Percentiles rank a stretch among this genome's conserved stretches.
Evolutionary conservation across 1,284 basidiomycete species (phyloP).

Genomic region (Ceratobasidium sp.): DNA sequence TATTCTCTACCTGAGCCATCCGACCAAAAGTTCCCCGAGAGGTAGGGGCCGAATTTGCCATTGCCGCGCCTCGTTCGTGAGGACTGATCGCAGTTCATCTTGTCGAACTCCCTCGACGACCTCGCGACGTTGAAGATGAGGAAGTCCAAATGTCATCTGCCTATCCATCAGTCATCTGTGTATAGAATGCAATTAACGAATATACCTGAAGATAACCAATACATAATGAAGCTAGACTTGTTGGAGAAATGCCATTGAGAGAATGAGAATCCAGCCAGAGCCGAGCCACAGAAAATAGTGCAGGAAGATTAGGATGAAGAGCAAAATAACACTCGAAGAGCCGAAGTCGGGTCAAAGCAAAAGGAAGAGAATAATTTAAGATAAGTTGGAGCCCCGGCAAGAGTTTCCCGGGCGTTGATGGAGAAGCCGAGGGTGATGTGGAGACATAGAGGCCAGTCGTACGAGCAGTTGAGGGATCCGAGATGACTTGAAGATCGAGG

Average conservation of each 20-base stretch:
- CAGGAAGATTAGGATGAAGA: slow-evolving; percentile 29
- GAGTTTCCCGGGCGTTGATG: slow-evolving; percentile 24
- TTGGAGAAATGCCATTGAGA: background rate
- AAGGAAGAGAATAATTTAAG: slow-evolving; percentile 35
- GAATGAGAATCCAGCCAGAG: slow-evolving; percentile 36
- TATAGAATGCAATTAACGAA: background rate
- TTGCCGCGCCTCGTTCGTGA: slow-evolving; percentile 20
- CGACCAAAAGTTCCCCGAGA: slow-evolving; percentile 24
- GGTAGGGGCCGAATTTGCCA: slow-evolving; percentile 22
- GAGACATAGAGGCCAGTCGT: slow-evolving; percentile 22
- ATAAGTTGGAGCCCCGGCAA: slow-evolving; percentile 24
- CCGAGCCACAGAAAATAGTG: slow-evolving; percentile 8
- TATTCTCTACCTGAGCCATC: slow-evolving; percentile 25
- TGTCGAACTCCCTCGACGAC: slow-evolving; percentile 27
- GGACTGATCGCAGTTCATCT: background rate
- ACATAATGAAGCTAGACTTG: slow-evolving; percentile 27
- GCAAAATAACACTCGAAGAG: slow-evolving; percentile 36
- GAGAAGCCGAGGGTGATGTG: slow-evolving; percentile 30
- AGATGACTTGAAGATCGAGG: slow-evolving; percentile 25
- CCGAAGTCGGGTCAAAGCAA: slow-evolving; percentile 30
- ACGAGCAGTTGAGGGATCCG: slow-evolving; percentile 25
- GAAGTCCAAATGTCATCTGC: slow-evolving; percentile 30
- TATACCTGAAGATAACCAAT: slow-evolving; percentile 35
- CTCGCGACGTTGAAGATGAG: slow-evolving; percentile 26
- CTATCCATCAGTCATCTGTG: background rate